Percentiles rank a stretch among this genome's conserved stretches.
phyloP scores from a whole-genome alignment of 1,284 basidiomycete genomes.

The Heterobasidion occidentale region DNA sequence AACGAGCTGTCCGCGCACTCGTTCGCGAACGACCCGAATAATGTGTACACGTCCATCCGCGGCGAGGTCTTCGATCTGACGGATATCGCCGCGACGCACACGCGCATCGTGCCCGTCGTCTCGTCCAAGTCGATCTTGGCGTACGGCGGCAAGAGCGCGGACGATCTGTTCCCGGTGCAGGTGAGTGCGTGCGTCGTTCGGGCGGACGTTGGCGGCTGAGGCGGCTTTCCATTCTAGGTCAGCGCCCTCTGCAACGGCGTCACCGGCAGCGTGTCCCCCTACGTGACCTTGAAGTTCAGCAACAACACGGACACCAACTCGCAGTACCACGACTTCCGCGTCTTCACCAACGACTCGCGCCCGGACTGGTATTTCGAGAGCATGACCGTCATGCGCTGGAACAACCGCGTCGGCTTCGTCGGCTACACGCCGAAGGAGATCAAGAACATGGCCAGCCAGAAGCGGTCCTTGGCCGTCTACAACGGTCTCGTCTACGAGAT shows the following conservation, averaged over 20 bases:
- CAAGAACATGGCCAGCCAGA: constrained; percentile 59
- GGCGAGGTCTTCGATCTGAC: constrained; percentile 91
- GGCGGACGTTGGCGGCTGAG: background rate
- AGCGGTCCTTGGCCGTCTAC: constrained; percentile 73
- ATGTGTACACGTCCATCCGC: constrained; percentile 77
- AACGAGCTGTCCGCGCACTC: constrained; percentile 75
- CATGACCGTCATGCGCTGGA: constrained; percentile 88
- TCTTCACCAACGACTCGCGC: constrained; percentile 78
- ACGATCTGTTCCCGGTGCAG: constrained; percentile 91
- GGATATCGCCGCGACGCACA: constrained; percentile 51
- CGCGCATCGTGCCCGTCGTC: constrained; percentile 68
- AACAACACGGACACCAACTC: constrained; percentile 80
- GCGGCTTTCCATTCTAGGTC: constrained; percentile 42
- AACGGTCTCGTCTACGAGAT: constrained; percentile 86
- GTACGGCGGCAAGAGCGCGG: constrained; percentile 78
- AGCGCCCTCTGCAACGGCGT: constrained; percentile 90
- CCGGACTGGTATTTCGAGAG: constrained; percentile 98
- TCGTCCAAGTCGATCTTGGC: constrained; percentile 61
- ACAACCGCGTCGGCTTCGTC: constrained; percentile 82
- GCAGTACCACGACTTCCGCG: constrained; percentile 96
- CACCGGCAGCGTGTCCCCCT: constrained; percentile 76
- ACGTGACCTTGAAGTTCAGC: constrained; percentile 69
- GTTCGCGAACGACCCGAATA: constrained; percentile 53
- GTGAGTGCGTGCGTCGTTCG: constrained; percentile 28
- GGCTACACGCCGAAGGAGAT: constrained; percentile 83